phyloP scores from a whole-genome alignment of 192 early-diverging fungal genomes.

The Allomyces javanicus region DNA sequence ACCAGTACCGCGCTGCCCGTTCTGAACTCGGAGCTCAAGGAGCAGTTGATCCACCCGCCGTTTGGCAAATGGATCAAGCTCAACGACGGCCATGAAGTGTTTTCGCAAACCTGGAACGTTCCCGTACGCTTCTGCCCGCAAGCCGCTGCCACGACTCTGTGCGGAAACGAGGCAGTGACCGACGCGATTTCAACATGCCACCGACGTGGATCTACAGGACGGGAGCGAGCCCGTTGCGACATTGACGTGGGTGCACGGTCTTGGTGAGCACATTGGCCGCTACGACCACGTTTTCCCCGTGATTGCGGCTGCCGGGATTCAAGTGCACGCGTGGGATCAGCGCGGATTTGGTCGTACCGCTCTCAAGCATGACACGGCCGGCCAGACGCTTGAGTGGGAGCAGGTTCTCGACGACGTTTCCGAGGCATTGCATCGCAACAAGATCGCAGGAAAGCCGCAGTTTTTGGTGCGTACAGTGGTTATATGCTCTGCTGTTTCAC shows the following conservation, averaged over 20 bases:
- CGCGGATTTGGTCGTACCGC: constrained; percentile 47
- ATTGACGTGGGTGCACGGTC: constrained; percentile 17
- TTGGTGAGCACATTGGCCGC: constrained; percentile 22
- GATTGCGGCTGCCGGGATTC: constrained; percentile 30
- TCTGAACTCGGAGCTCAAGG: too few species aligned
- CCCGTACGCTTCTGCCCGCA: neutral
- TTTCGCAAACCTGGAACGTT: neutral
- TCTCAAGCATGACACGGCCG: constrained; percentile 20
- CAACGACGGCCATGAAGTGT: neutral
- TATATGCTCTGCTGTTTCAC: too few species aligned
- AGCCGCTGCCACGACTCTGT: too few species aligned
- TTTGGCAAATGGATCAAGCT: neutral
- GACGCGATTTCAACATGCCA: too few species aligned
- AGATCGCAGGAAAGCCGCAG: constrained; percentile 10
- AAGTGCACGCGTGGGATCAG: constrained; percentile 37
- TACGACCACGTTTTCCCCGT: constrained; percentile 35
- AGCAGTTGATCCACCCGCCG: too few species aligned
- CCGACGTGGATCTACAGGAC: too few species aligned
- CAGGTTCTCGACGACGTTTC: constrained; percentile 21
- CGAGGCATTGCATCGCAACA: constrained; percentile 13
- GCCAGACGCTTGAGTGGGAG: constrained; percentile 24
- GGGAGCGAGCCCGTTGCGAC: too few species aligned
- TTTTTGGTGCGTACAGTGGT: constrained; percentile 22
- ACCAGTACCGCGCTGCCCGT: too few species aligned
- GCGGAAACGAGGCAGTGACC: too few species aligned